Evolutionary conservation across 2,329 filamentous ascomycete species (phyloP).

Genomic region (Colletotrichum tropicale): DNA sequence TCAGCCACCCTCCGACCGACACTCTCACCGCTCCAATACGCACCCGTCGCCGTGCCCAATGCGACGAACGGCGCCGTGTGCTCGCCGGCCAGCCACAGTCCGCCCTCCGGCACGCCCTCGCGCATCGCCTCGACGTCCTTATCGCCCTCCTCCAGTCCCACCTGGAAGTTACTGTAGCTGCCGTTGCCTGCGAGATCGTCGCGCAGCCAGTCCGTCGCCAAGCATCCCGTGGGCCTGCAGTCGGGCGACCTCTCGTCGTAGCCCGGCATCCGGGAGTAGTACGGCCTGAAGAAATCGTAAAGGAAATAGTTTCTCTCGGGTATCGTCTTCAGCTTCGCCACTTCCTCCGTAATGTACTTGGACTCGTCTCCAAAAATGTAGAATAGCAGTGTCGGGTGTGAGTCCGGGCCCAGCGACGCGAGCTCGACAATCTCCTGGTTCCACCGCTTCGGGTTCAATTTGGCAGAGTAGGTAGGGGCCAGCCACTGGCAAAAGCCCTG

Average conservation of each 20-base stretch:
- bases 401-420: constrained; percentile 64
- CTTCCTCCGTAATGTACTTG: constrained; percentile 51
- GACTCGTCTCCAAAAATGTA: constrained; percentile 74
- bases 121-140: constrained; percentile 71
- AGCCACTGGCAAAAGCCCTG: constrained; percentile 80
- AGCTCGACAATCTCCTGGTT: constrained; percentile 80
- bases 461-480: constrained; percentile 67
- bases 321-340: constrained; percentile 45
- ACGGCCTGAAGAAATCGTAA: constrained; percentile 74
- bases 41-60: constrained; percentile 86
- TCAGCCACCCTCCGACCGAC: constrained; percentile 70
- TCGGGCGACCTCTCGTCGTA: constrained; percentile 58
- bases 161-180: constrained; percentile 85
- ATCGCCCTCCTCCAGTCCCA: constrained; percentile 73
- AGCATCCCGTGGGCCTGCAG: constrained; percentile 66
- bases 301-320: constrained; percentile 60
- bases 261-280: constrained; percentile 75
- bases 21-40: constrained; percentile 88
- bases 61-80: constrained; percentile 91
- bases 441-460: constrained; percentile 69
- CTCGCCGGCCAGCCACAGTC: constrained; percentile 87
- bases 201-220: constrained; percentile 78
- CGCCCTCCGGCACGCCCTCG: constrained; percentile 65
- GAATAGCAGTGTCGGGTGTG: constrained; percentile 86
- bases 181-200: constrained; percentile 83